A percentile compares a stretch with the other conserved stretches of the same genome.
phyloP scores from a whole-genome alignment of 2,329 filamentous ascomycete genomes.

The Herpotrichia juniperi region DNA sequence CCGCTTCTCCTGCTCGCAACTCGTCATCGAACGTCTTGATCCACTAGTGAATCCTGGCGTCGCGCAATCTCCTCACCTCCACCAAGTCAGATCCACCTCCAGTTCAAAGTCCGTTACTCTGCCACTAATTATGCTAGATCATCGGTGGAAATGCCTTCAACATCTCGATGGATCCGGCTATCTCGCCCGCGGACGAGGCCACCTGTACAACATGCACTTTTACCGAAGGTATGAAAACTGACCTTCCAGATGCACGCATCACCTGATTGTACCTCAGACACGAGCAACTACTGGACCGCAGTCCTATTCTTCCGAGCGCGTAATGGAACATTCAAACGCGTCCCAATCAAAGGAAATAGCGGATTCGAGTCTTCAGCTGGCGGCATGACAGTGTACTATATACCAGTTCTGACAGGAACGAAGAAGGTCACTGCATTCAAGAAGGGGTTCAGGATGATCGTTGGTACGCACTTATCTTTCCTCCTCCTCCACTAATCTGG shows the following conservation, averaged over 20 bases:
- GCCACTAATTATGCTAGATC: not conserved
- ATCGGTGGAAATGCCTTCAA: constrained; percentile 27
- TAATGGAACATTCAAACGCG: constrained; percentile 39
- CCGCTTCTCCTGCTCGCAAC: constrained; percentile 29
- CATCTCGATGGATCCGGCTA: constrained; percentile 22
- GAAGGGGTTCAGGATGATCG: constrained; percentile 54
- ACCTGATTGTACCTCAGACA: not conserved
- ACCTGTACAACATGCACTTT: constrained; percentile 29
- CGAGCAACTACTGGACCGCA: constrained; percentile 41
- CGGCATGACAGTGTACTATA: constrained; percentile 47
- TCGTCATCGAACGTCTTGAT: constrained; percentile 27
- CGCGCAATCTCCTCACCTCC: constrained; percentile 20
- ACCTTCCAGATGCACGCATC: not conserved
- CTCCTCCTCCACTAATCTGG: not conserved
- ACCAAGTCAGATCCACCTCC: constrained; percentile 13
- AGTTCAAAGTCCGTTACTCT: not conserved
- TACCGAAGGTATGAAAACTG: not conserved
- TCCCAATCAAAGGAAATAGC: constrained; percentile 43
- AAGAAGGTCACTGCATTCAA: constrained; percentile 50
- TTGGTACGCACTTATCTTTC: constrained; percentile 24
- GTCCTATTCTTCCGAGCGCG: constrained; percentile 34
- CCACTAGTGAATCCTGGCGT: constrained; percentile 28
- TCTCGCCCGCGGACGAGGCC: constrained; percentile 15
- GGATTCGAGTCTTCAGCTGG: constrained; percentile 40
- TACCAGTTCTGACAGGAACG: constrained; percentile 24